Evolutionary conservation across 768 basidiomycete genomes (phyloP), one percentile per base, ranked within the genome.

Genomic region (Dentipellis sp.): DNA sequence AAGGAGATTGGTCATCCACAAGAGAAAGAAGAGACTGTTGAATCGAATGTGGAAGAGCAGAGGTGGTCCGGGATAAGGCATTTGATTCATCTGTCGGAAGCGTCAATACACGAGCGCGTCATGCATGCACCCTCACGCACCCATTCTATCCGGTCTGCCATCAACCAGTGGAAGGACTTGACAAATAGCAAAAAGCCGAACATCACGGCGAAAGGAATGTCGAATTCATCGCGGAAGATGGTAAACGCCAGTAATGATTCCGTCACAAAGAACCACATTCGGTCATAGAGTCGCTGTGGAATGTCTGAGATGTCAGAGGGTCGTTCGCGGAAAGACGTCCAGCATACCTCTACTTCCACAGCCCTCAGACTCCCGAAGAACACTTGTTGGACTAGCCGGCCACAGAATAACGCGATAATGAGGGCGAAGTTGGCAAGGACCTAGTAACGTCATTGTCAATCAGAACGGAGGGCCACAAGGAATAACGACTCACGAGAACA

Each of bases 151-250:
- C 97, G 82, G 69, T 98, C 97, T 6, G 84, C 81, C 56, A 94
- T 83, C 35, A 99, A 79, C 97, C 97, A 99, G 68, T 99, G 97
- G 71, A 98, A 98, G 48, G 92, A 94, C 68, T 97, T 98, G 62
- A 97, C 79, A 62, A 97, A 95, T 14, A 97, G 80, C 10, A 99
- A 74, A 65, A 92, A 83, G n/a, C 88, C 87, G 67, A 98, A 98
- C 86, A 95, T 92, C 62, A 94, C 73, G 47, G 87, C 87, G 67
- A 98, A 97, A 3, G 85, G 81, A n/a, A 86, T 79, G 69, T 94
- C 91, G 67, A 95, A 94, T 69, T 93, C 91, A 69, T 94, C 91
- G 57, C 94, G 81, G 72, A 99, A 99, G 62, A 98, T 98, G 37
- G 97, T 97, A 67, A 98, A 88, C 0, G 97, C 95, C 52, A 99